Evolutionary conservation across 805 yeast species (phyloP).

Genomic region (Cephaloascus fragrans): DNA sequence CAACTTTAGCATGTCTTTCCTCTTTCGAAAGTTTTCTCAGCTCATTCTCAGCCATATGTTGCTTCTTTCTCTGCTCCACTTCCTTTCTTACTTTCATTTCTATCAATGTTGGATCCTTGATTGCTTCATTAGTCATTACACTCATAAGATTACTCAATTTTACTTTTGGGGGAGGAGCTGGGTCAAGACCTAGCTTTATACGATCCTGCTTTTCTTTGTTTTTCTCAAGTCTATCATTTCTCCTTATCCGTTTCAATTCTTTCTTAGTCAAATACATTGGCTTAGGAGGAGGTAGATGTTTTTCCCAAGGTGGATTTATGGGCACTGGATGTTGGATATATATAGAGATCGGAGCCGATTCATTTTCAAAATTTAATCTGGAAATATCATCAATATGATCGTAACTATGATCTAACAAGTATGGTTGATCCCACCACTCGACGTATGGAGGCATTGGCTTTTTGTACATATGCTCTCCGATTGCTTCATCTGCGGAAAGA

Average conservation of each 20-base stretch:
- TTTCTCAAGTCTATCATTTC: slow-evolving; percentile 52
- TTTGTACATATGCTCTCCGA: slow-evolving; percentile 49
- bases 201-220: slow-evolving; percentile 69
- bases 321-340: slow-evolving; percentile 81
- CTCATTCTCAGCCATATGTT: slow-evolving; percentile 54
- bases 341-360: slow-evolving; percentile 44
- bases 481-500: slow-evolving; percentile 35
- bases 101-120: slow-evolving; percentile 80
- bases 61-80: slow-evolving; percentile 46
- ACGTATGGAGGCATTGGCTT: slow-evolving; percentile 45
- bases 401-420: slow-evolving; percentile 30
- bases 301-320: slow-evolving; percentile 48
- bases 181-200: slow-evolving; percentile 70
- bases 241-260: slow-evolving; percentile 66
- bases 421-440: slow-evolving; percentile 88
- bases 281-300: slow-evolving; percentile 24
- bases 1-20: slow-evolving; percentile 40
- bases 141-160: slow-evolving; percentile 78
- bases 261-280: slow-evolving; percentile 61
- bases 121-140: slow-evolving; percentile 77
- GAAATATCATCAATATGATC: slow-evolving; percentile 17
- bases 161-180: slow-evolving; percentile 86
- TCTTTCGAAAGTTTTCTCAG: slow-evolving; percentile 54
- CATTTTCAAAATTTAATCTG: slow-evolving; percentile 22
- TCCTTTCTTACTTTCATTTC: slow-evolving; percentile 65